phyloP scores from a whole-genome alignment of 352 stramenopile genomes.

The Pythium dissotocum region DNA sequence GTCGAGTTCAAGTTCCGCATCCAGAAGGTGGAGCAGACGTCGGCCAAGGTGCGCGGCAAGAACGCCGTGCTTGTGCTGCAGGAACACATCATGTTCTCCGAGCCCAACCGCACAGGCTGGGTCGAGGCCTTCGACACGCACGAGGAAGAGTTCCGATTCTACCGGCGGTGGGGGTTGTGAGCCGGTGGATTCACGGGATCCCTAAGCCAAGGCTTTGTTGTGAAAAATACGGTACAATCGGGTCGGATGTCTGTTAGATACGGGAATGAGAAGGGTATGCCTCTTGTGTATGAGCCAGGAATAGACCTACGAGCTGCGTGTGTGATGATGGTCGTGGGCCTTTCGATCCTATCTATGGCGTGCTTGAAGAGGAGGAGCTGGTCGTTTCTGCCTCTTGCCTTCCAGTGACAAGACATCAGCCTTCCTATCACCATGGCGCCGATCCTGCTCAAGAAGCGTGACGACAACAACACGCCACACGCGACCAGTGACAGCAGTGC shows the following conservation, averaged over 20 bases:
- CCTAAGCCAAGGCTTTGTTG: too few species aligned
- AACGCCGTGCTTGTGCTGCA: slow-evolving; percentile 64
- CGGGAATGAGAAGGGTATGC: not conserved
- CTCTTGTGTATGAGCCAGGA: not conserved
- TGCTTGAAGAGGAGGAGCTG: not conserved
- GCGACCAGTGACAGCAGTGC: not conserved
- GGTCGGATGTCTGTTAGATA: slow-evolving; percentile 1
- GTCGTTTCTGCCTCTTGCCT: not conserved
- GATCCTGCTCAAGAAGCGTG: slow-evolving; percentile 32
- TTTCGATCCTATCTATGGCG: not conserved
- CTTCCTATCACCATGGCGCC: slow-evolving; percentile 21
- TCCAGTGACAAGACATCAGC: not conserved
- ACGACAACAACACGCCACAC: slow-evolving; percentile 21
- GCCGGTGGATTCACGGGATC: too few species aligned
- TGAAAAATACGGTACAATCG: not conserved
- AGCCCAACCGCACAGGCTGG: slow-evolving; percentile 64
- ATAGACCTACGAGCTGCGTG: not conserved
- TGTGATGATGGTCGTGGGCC: not conserved
- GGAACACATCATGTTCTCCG: slow-evolving; percentile 73
- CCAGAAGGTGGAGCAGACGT: not conserved
- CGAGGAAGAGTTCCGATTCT: slow-evolving; percentile 79
- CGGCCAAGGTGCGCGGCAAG: slow-evolving; percentile 41
- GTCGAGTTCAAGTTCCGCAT: slow-evolving; percentile 74
- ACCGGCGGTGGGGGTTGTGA: slow-evolving; percentile 67
- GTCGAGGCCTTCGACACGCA: slow-evolving; percentile 69